A percentile compares a stretch with the other conserved stretches of the same genome.
These are phyloP conservation scores for Plasmodium knowlesi DNA, from an alignment of 169 alveolate genomes.

Conservation along the genomic window DNA sequence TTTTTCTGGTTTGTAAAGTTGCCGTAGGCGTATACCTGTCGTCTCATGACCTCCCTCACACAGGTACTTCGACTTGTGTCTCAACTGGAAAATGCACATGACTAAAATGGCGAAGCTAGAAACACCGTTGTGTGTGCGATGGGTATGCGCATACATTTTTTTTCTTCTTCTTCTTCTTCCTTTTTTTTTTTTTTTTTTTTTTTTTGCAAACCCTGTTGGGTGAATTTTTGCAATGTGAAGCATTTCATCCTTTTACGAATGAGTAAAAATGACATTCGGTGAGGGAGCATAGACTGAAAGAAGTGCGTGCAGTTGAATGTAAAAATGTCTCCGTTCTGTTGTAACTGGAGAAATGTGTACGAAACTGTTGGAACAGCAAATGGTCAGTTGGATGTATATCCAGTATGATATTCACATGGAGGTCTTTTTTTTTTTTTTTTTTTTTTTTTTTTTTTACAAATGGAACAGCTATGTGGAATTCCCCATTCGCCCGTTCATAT, in stretches of 20 bases:
- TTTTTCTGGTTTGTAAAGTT: neutral
- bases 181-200: too few relatives aligned
- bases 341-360: neutral
- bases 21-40: neutral
- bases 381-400: neutral
- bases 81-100: neutral
- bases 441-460: neutral
- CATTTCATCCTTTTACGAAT: neutral
- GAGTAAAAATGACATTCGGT: neutral
- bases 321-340: neutral
- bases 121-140: neutral
- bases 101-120: neutral
- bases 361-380: neutral
- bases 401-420: neutral
- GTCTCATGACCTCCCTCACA: neutral
- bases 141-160: neutral
- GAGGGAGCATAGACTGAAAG: neutral
- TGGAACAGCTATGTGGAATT: neutral
- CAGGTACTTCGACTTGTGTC: neutral
- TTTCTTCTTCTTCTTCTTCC: too few relatives aligned
- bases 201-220: neutral
- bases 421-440: neutral
- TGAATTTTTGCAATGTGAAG: neutral
- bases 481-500: neutral
- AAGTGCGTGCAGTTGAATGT: neutral